Conservation (phyloP, 352 stramenopile genomes). For the Pythium coloratum region DNA sequence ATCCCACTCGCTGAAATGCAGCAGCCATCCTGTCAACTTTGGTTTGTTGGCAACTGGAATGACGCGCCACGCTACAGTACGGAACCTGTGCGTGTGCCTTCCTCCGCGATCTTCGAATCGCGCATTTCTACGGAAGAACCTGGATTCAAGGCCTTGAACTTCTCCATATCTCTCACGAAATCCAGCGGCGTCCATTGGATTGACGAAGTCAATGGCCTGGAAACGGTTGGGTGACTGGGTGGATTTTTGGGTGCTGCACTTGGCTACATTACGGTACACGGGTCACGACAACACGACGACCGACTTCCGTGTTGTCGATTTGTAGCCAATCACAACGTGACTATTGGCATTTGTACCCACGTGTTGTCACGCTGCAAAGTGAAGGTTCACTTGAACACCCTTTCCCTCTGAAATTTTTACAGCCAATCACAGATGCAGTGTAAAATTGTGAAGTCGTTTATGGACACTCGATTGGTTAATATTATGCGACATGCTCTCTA, state of each 20-base stretch:
- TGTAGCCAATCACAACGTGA: slow-evolving; percentile 2
- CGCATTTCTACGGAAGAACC: too few relatives aligned
- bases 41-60: too few relatives aligned
- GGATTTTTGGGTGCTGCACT: background rate
- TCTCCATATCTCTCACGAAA: too few relatives aligned
- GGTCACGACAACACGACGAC: background rate
- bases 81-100: too few relatives aligned
- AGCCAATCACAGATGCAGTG: background rate
- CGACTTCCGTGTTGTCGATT: background rate
- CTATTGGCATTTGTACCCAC: background rate
- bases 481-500: slow-evolving; percentile 8
- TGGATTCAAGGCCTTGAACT: too few relatives aligned
- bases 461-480: slow-evolving; percentile 18
- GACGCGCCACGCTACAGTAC: too few relatives aligned
- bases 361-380: background rate
- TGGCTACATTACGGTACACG: background rate
- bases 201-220: too few relatives aligned
- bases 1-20: too few relatives aligned
- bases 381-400: background rate
- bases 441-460: background rate
- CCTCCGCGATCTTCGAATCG: too few relatives aligned
- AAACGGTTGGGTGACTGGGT: background rate
- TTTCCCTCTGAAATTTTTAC: background rate
- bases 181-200: too few relatives aligned
- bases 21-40: too few relatives aligned